phyloP scores from a whole-genome alignment of 2,329 filamentous ascomycete species.

The Talaromyces sp. region DNA sequence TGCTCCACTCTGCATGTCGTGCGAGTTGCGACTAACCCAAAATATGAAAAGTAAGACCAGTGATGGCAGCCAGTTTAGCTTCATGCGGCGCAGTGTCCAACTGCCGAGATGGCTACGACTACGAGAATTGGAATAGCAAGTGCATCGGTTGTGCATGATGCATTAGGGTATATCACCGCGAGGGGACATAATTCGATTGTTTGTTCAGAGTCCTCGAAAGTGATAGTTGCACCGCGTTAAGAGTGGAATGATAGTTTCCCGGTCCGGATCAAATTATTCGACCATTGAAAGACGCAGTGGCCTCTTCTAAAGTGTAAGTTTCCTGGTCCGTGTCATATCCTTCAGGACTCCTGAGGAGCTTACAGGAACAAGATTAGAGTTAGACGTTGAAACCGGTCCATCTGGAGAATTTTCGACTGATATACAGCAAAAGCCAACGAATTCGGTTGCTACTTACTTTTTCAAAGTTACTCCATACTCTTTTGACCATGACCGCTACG shows the following conservation, averaged over 20 bases:
- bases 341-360: neutral
- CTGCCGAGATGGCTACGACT: too few species aligned
- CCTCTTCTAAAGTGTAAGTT: neutral
- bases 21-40: neutral
- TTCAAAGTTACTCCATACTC: too few species aligned
- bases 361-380: neutral
- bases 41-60: too few species aligned
- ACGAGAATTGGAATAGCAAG: neutral
- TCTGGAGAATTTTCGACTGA: neutral
- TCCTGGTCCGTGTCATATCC: neutral
- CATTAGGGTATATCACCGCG: neutral
- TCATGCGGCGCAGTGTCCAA: too few species aligned
- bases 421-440: neutral
- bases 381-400: neutral
- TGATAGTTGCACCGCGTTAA: too few species aligned
- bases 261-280: neutral
- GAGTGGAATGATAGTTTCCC: too few species aligned
- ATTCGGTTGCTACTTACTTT: neutral
- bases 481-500: too few species aligned
- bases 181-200: neutral
- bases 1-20: neutral
- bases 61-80: too few species aligned
- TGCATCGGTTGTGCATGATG: neutral
- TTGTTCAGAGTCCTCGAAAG: too few species aligned
- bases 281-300: neutral